Evolutionary conservation across 192 early-diverging fungal genomes (phyloP).

Genomic region (Coemansia umbellata): DNA sequence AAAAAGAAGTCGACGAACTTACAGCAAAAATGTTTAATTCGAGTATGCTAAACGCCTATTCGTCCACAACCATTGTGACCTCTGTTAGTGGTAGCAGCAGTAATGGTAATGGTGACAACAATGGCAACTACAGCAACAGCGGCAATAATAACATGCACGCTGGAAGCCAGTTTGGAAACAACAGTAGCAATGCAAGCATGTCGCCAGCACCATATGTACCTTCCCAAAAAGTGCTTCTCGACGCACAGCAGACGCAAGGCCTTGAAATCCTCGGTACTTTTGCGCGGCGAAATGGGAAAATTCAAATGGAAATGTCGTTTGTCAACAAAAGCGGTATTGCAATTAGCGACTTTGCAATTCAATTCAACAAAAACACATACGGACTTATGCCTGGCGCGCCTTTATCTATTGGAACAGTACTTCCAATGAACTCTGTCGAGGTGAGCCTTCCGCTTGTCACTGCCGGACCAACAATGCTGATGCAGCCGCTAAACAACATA

Average conservation of each 20-base stretch:
- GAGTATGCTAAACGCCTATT: conserved; percentile 14
- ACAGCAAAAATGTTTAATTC: conserved; percentile 40
- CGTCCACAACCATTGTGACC: no score
- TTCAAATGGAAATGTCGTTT: conserved; percentile 64
- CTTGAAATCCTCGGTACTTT: conserved; percentile 56
- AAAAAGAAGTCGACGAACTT: conserved; percentile 29
- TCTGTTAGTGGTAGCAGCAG: neutral
- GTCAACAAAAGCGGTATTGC: conserved; percentile 52
- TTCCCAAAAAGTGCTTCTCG: conserved; percentile 38
- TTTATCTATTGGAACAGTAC: conserved; percentile 38
- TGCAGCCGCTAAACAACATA: conserved; percentile 59
- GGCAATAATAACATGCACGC: neutral
- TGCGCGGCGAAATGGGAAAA: conserved; percentile 54
- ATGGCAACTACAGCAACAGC: neutral
- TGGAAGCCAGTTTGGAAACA: neutral
- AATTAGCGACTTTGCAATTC: conserved; percentile 65
- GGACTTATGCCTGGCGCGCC: conserved; percentile 54
- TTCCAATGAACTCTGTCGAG: conserved; percentile 48
- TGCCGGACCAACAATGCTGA: conserved; percentile 51
- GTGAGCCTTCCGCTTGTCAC: conserved; percentile 49
- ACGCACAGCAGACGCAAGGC: conserved; percentile 51
- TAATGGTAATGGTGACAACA: no score
- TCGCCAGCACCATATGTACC: conserved; percentile 33
- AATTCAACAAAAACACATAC: conserved; percentile 80
- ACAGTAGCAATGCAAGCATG: neutral